These are phyloP conservation scores for Capronia coronata DNA, from an alignment of 2,329 filamentous ascomycete species.

Conservation along the genomic window DNA sequence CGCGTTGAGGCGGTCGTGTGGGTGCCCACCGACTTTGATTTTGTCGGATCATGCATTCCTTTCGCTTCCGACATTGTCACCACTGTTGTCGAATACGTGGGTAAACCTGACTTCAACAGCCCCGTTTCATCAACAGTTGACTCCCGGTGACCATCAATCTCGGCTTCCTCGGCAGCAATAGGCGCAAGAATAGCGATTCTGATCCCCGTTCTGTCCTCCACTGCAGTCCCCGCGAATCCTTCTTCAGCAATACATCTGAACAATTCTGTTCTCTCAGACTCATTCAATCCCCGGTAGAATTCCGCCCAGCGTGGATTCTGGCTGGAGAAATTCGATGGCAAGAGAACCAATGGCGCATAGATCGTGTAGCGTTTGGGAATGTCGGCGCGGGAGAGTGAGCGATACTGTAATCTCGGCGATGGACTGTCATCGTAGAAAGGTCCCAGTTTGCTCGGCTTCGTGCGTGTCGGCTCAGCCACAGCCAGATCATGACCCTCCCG, in stretches of 20 bases:
- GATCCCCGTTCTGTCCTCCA: neutral
- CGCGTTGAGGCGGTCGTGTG: constrained; percentile 19
- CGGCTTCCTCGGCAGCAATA: neutral
- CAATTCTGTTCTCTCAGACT: constrained; percentile 33
- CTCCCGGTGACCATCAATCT: neutral
- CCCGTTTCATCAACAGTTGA: neutral
- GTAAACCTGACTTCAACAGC: too few species aligned
- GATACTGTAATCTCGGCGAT: too few species aligned
- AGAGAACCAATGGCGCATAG: constrained; percentile 53
- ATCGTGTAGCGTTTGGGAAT: constrained; percentile 47
- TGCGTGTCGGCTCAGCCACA: too few species aligned
- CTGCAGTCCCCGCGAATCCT: constrained; percentile 30
- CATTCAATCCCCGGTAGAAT: constrained; percentile 30
- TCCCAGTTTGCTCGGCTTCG: too few species aligned
- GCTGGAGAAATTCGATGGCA: constrained; percentile 45
- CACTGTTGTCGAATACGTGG: too few species aligned
- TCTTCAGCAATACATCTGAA: constrained; percentile 39
- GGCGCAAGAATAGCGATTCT: neutral
- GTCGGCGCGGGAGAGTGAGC: constrained; percentile 2
- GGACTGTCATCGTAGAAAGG: too few species aligned
- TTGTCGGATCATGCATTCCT: too few species aligned
- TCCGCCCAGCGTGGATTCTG: constrained; percentile 30
- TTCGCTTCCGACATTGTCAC: too few species aligned
- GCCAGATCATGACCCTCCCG: too few species aligned
- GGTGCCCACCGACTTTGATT: too few species aligned